phyloP scores from a whole-genome alignment of 1,284 basidiomycete genomes.

The Rhodotorula sp. region DNA sequence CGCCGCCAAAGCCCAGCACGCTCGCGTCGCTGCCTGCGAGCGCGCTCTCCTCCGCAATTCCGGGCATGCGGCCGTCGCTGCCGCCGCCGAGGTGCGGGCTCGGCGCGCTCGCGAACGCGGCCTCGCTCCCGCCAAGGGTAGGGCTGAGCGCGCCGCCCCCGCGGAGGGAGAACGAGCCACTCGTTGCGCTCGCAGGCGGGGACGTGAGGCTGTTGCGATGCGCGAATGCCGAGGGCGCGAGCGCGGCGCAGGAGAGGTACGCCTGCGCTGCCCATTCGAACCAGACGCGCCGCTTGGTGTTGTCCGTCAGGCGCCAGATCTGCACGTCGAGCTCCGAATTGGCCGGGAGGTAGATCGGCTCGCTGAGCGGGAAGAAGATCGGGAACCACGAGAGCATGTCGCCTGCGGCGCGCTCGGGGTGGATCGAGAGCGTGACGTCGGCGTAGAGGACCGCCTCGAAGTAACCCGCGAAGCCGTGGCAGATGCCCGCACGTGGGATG shows the following conservation, averaged over 20 bases:
- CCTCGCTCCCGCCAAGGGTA: slow-evolving; percentile 9
- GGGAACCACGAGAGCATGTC: slow-evolving; percentile 99
- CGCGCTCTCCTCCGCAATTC: slow-evolving; percentile 27
- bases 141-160: slow-evolving; percentile 14
- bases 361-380: slow-evolving; percentile 86
- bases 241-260: slow-evolving; percentile 65
- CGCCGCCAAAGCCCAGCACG: background rate
- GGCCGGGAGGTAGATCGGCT: slow-evolving; percentile 89
- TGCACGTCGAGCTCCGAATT: slow-evolving; percentile 89
- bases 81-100: slow-evolving; percentile 29
- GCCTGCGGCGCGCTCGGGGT: slow-evolving; percentile 83
- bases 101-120: slow-evolving; percentile 40
- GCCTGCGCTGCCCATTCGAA: slow-evolving; percentile 98
- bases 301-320: slow-evolving; percentile 89
- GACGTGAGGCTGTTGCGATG: slow-evolving; percentile 2
- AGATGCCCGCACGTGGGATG: slow-evolving; percentile 89
- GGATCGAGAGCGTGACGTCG: slow-evolving; percentile 86
- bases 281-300: slow-evolving; percentile 76
- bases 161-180: slow-evolving; percentile 19
- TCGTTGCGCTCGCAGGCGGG: slow-evolving; percentile 22
- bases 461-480: slow-evolving; percentile 97
- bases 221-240: background rate
- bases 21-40: background rate
- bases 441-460: slow-evolving; percentile 94
- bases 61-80: slow-evolving; percentile 33